Evolutionary conservation across 352 stramenopile genomes (phyloP).

Genomic region (Phytophthora chlamydospora): DNA sequence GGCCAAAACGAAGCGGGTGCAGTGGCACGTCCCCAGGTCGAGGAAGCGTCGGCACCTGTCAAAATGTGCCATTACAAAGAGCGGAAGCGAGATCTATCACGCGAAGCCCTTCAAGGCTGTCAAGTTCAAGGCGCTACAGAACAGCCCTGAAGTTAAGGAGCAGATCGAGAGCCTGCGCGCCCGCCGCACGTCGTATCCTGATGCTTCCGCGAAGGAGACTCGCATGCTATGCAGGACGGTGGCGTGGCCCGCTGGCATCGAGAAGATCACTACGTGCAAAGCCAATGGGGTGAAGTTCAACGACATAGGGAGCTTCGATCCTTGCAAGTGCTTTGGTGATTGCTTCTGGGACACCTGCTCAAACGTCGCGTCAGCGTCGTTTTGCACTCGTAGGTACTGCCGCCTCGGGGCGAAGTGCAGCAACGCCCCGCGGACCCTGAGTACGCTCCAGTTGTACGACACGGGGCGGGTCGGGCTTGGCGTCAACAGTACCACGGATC

Average conservation of each 20-base stretch:
- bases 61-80: constrained; percentile 4
- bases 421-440: neutral
- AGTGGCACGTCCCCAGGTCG: constrained; percentile 8
- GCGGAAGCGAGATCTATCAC: constrained; percentile 14
- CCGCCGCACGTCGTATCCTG: neutral
- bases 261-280: neutral
- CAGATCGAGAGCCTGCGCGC: constrained; percentile 2
- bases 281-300: constrained; percentile 7
- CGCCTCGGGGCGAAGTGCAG: neutral
- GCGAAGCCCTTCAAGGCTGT: constrained; percentile 4
- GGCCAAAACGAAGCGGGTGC: neutral
- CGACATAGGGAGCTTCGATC: constrained; percentile 6
- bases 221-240: neutral
- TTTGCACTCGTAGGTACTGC: no score
- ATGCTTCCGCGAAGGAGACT: neutral
- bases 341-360: no score
- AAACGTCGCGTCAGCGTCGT: no score
- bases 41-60: constrained; percentile 7
- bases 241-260: neutral
- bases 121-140: neutral
- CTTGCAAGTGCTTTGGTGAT: constrained; percentile 1
- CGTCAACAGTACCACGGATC: no score
- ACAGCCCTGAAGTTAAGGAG: constrained; percentile 3
- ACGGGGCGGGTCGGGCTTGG: neutral
- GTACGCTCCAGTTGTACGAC: neutral